Conservation (phyloP, 306 rosid genomes). For the Dryas octopetala region DNA sequence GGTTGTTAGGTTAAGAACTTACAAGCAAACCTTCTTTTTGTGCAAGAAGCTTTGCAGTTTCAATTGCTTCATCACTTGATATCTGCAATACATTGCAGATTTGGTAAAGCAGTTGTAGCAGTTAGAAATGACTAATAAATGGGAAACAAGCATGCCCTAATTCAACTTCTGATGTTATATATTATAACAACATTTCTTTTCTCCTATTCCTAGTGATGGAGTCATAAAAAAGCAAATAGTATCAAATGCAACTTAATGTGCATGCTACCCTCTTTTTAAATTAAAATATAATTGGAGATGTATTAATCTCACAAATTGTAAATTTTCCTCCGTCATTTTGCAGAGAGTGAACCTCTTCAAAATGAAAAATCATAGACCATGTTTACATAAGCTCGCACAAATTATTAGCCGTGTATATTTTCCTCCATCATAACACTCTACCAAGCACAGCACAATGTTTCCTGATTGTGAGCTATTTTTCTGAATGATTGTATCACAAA, state of each 20-base stretch:
- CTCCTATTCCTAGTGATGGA: not conserved
- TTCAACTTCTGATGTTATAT: not conserved
- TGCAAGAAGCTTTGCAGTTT: constrained; percentile 69
- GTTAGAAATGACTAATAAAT: not conserved
- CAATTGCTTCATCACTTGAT: constrained; percentile 71
- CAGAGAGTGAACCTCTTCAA: not conserved
- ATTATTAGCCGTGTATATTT: not conserved
- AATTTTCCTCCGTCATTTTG: not conserved
- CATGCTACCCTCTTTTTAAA: not conserved
- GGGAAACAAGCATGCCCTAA: not conserved
- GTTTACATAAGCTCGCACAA: not conserved
- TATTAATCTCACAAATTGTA: not conserved
- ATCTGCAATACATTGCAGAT: constrained; percentile 36
- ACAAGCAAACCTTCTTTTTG: constrained; percentile 78
- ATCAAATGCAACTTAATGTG: not conserved
- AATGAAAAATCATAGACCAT: not conserved
- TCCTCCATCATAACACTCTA: not conserved
- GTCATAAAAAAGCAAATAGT: not conserved
- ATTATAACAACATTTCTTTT: too few species aligned
- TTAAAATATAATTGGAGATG: not conserved
- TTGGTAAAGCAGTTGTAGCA: not conserved
- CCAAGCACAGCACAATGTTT: not conserved
- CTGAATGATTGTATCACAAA: not conserved
- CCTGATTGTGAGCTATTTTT: not conserved
- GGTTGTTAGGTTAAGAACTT: constrained; percentile 37